These are phyloP conservation scores for Solanum ossicruentum DNA, from an alignment of 257 asterid genomes.

Conservation along the genomic window DNA sequence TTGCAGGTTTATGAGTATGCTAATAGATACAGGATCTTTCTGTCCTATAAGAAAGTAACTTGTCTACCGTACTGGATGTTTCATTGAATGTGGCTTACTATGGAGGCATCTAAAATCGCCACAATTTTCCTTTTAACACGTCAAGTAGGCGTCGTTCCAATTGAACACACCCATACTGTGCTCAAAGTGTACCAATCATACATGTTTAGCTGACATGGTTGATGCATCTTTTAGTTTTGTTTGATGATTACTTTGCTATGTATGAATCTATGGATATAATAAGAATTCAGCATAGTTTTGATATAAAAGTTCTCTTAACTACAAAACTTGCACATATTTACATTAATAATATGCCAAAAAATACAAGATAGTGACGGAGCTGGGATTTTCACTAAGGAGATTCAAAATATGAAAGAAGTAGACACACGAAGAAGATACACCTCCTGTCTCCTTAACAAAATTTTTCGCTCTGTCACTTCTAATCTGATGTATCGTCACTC, in stretches of 20 bases:
- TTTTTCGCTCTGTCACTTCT: not conserved
- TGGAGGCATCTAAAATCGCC: not conserved
- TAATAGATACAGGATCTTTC: not conserved
- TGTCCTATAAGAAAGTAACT: not conserved
- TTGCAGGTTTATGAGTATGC: not conserved
- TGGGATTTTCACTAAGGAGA: not conserved
- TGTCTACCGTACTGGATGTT: not conserved
- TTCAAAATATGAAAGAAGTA: not conserved
- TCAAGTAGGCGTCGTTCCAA: not conserved
- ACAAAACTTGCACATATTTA: not conserved
- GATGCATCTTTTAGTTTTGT: too few relatives aligned
- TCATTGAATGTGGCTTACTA: not conserved
- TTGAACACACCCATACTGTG: not conserved
- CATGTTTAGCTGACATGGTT: too few relatives aligned
- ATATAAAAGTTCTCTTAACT: not conserved
- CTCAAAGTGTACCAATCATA: not conserved
- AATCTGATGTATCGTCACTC: not conserved
- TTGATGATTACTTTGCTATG: too few relatives aligned
- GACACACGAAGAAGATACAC: not conserved
- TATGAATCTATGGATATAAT: not conserved
- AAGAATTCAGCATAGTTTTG: not conserved
- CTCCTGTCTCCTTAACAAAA: not conserved
- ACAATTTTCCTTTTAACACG: not conserved
- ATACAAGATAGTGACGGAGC: not conserved
- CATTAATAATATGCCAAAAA: not conserved